Percentiles rank a stretch among this genome's conserved stretches.
Evolutionary conservation across 1,284 basidiomycete species (phyloP).

Genomic region (Mycena sp.): DNA sequence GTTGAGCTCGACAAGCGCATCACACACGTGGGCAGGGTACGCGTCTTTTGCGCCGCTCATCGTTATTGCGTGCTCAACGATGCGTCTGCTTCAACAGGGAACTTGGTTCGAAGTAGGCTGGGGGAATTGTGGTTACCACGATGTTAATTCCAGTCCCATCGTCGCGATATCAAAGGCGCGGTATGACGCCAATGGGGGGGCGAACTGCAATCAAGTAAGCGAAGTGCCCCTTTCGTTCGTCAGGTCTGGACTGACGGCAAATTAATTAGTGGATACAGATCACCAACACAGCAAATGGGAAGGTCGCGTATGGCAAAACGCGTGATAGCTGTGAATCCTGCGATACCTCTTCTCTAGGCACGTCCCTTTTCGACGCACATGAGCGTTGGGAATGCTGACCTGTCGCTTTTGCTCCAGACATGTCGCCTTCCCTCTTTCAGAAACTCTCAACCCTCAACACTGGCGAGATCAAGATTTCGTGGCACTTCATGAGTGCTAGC

Average conservation of each 20-base stretch:
- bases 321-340: constrained; percentile 60
- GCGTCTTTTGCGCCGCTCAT: constrained; percentile 34
- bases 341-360: constrained; percentile 55
- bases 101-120: constrained; percentile 38
- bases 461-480: constrained; percentile 58
- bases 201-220: constrained; percentile 58
- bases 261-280: constrained; percentile 56
- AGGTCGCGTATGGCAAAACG: constrained; percentile 51
- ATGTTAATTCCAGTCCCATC: constrained; percentile 51
- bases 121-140: constrained; percentile 57
- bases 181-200: constrained; percentile 52
- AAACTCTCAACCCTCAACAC: constrained; percentile 48
- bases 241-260: not conserved
- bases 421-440: constrained; percentile 61
- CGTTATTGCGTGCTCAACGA: constrained; percentile 13
- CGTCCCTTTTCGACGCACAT: constrained; percentile 24
- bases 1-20: constrained; percentile 57
- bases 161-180: constrained; percentile 57
- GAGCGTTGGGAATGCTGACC: not conserved
- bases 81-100: constrained; percentile 50
- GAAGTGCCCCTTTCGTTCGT: not conserved
- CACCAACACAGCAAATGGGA: constrained; percentile 54
- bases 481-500: constrained; percentile 58
- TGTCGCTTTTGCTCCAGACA: constrained; percentile 48
- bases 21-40: constrained; percentile 57